A percentile compares a stretch with the other conserved stretches of the same genome.
Evolutionary conservation across 2,329 filamentous ascomycete species (phyloP).

Genomic region (Ceratocystis harringtonii): DNA sequence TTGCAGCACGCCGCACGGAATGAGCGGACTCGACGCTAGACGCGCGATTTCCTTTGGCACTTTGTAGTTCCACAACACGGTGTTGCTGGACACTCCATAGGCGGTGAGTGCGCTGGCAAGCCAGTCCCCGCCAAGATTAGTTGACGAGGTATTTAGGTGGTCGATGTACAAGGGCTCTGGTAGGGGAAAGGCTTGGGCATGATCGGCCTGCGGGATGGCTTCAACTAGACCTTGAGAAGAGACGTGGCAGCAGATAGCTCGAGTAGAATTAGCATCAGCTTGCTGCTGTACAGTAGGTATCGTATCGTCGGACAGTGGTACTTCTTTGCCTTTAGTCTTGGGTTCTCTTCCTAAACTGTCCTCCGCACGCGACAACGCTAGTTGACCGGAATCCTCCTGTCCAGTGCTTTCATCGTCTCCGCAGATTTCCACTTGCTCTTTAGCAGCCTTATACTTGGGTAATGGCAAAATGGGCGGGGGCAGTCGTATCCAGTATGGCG

Average conservation of each 20-base stretch:
- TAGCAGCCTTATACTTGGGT: slow-evolving; percentile 15
- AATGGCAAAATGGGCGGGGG: slow-evolving; percentile 23
- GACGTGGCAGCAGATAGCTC: slow-evolving; percentile 34
- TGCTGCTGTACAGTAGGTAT: slow-evolving; percentile 26
- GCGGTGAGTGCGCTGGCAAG: slow-evolving; percentile 43
- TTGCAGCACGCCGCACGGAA: slow-evolving; percentile 46
- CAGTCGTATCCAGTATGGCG: slow-evolving; percentile 44
- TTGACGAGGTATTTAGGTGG: slow-evolving; percentile 29
- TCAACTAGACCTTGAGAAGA: slow-evolving; percentile 32
- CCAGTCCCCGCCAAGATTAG: slow-evolving; percentile 34
- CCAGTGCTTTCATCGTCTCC: slow-evolving; percentile 1
- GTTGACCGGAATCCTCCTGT: not conserved
- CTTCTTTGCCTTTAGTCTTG: not conserved
- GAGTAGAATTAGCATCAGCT: slow-evolving; percentile 20
- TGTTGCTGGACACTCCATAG: slow-evolving; percentile 37
- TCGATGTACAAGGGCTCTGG: slow-evolving; percentile 32
- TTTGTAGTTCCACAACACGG: slow-evolving; percentile 45
- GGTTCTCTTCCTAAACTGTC: not conserved
- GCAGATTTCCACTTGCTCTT: not conserved
- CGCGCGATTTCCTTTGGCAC: slow-evolving; percentile 38
- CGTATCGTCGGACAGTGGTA: slow-evolving; percentile 16
- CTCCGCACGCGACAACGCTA: not conserved
- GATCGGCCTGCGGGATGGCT: slow-evolving; percentile 29
- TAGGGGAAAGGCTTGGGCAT: slow-evolving; percentile 21
- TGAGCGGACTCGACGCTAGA: slow-evolving; percentile 36